Base-by-base conservation (phyloP, 345 rosid genomes). In the Salix koriyanagi region DNA sequence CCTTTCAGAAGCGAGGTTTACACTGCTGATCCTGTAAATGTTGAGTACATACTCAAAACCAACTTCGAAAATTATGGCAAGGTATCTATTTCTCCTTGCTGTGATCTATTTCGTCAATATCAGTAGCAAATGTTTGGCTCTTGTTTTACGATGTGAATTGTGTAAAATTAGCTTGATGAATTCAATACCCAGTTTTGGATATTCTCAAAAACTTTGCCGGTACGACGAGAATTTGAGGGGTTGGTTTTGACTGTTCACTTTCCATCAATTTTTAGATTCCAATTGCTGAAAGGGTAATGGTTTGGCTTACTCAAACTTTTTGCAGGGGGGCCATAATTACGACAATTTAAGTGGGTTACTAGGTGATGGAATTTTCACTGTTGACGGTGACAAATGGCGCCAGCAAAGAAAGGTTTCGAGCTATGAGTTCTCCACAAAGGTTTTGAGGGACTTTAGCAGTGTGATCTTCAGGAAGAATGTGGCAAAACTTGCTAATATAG, bases 401-500 rank as follows among this genome's bases (percentile, higher is more conserved):
- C 85, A 82, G 77, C 83, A 82, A 54, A 21, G 89, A 72, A 84
- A 84, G 76, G 86, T 79, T 72, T 86, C 87, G 18, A 86, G 85
- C 82, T 71, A 73, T 69, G 87, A 86, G 60, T 84, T 86, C 85
- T 80, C 87, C 3, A 86, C 87, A 36, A 84, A 80, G 78, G 76
- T 79, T 65, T 37, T 79, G 77, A 84, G 86, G 70, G 84, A 79
- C 37, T 86, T 79, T 48, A 83, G 86, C 74, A 65, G 80, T 72
- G 44, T 71, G 60, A 84, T 84, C 60, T 86, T 86, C 58, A 75
- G 62, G 36, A 65, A 52, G 44, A 84, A 77, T 65, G 85, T 87
- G 62, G 76, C 71, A 46, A 86, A 78, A 64, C 73, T 86, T 54
- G 79, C 74, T 28, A 75, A 76, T 67, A 50, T 86, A 77, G 50